These are phyloP conservation scores for Tulasnella sp. DNA, from an alignment of 768 basidiomycete genomes.

Conservation along the genomic window DNA sequence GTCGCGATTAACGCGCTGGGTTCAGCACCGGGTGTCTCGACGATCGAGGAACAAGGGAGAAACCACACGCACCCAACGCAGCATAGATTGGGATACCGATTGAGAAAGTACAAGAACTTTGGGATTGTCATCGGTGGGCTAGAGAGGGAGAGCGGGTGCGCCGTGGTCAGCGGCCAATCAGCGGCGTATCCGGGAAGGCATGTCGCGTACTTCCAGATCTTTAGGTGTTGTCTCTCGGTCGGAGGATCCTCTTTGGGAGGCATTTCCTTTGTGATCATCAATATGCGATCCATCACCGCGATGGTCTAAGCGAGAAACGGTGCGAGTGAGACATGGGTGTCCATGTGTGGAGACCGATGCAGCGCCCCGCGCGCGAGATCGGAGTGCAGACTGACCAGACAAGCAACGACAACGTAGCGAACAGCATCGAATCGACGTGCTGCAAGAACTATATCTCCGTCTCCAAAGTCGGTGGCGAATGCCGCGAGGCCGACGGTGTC, in stretches of 20 bases:
- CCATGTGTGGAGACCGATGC: not conserved
- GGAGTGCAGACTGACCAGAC: not conserved
- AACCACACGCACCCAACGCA: not conserved
- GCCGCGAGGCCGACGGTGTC: not conserved
- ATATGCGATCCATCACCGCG: not conserved
- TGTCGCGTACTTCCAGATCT: not conserved
- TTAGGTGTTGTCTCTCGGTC: not conserved
- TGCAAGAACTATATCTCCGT: not conserved
- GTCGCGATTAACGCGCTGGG: not conserved
- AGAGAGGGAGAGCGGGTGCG: not conserved
- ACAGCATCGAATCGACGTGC: slow-evolving; percentile 4
- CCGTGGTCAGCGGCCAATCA: not conserved
- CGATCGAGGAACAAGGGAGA: slow-evolving; percentile 1
- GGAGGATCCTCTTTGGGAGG: too few species aligned
- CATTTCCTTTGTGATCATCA: not conserved
- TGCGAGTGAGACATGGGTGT: not conserved
- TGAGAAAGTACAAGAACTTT: slow-evolving; percentile 13
- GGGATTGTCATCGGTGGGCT: not conserved
- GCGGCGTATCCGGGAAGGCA: not conserved
- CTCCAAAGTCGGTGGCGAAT: not conserved
- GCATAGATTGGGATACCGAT: slow-evolving; percentile 3
- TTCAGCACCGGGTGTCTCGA: not conserved
- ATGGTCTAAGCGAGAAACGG: not conserved
- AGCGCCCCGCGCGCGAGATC: not conserved
- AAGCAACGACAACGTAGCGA: slow-evolving; percentile 17